A percentile compares a stretch with the other conserved stretches of the same genome.
Evolutionary conservation across 2,329 filamentous ascomycete genomes (phyloP).

Genomic region (Alternaria arbusti): DNA sequence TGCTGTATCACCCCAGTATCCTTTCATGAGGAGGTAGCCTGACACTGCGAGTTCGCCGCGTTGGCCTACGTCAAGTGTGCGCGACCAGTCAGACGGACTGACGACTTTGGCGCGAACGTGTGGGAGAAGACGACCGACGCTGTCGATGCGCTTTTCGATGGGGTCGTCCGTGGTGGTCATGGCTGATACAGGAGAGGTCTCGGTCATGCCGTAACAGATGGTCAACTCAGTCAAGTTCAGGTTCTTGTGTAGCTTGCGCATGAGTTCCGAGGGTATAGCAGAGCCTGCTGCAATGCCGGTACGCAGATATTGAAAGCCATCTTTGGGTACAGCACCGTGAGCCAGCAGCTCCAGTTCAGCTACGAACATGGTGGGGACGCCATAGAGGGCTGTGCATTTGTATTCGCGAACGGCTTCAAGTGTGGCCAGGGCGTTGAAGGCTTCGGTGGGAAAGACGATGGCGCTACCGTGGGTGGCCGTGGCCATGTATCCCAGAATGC

Average conservation of each 20-base stretch:
- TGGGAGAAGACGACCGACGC: constrained; percentile 81
- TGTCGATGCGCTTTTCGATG: constrained; percentile 72
- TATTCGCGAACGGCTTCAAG: constrained; percentile 70
- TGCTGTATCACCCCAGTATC: constrained; percentile 79
- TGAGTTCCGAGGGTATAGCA: constrained; percentile 82
- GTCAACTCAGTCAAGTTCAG: constrained; percentile 83
- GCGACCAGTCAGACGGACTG: constrained; percentile 65
- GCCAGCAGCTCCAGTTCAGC: constrained; percentile 81
- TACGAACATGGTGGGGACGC: constrained; percentile 94
- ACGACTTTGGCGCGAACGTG: constrained; percentile 84
- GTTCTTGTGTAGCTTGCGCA: constrained; percentile 73
- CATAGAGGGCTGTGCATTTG: constrained; percentile 75
- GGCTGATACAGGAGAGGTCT: constrained; percentile 75
- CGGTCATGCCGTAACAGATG: constrained; percentile 97
- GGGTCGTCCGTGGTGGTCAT: constrained; percentile 86
- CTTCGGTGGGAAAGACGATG: constrained; percentile 85
- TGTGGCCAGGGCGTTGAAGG: constrained; percentile 80
- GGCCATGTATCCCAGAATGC: constrained; percentile 93
- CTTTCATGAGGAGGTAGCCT: constrained; percentile 90
- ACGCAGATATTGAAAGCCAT: constrained; percentile 69
- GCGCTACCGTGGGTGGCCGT: constrained; percentile 82
- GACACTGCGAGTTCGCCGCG: constrained; percentile 81
- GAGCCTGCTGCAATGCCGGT: constrained; percentile 94
- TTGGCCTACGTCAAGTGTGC: constrained; percentile 67
- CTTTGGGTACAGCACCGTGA: constrained; percentile 49